phyloP scores from a whole-genome alignment of 768 basidiomycete species.

The Aureoboletus auriporus region DNA sequence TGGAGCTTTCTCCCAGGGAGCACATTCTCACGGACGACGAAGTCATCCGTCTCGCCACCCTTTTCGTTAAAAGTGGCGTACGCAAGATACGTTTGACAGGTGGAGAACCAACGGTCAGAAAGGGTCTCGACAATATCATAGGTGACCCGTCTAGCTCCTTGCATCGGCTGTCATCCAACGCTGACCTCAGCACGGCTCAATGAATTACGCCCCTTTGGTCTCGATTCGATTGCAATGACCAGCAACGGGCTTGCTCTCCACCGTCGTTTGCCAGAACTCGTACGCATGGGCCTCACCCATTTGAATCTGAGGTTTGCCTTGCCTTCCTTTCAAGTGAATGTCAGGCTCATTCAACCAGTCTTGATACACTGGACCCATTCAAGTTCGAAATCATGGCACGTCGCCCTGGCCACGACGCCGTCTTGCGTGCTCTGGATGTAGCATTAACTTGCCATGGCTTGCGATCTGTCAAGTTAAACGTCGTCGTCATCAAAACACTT shows the following conservation, averaged over 20 bases:
- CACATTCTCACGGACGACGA: conserved; percentile 76
- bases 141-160: conserved; percentile 36
- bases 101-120: conserved; percentile 83
- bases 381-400: conserved; percentile 88
- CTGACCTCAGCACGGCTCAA: conserved; percentile 51
- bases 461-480: conserved; percentile 73
- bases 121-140: conserved; percentile 67
- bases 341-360: conserved; percentile 35
- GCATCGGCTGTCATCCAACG: conserved; percentile 4
- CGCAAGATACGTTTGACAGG: conserved; percentile 87
- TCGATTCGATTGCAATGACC: conserved; percentile 81
- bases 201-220: conserved; percentile 53
- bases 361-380: conserved; percentile 83
- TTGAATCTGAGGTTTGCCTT: conserved; percentile 56
- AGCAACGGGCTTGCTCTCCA: conserved; percentile 77
- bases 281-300: conserved; percentile 73
- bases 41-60: conserved; percentile 61
- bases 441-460: conserved; percentile 54
- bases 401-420: conserved; percentile 70
- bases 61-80: conserved; percentile 81
- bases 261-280: conserved; percentile 63
- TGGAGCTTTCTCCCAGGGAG: conserved; percentile 65
- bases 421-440: conserved; percentile 59
- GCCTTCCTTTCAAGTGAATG: not conserved
- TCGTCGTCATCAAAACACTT: conserved; percentile 75